These are phyloP conservation scores for Paramecium primaurelia DNA, from an alignment of 73 alveolate species.

Conservation along the genomic window DNA sequence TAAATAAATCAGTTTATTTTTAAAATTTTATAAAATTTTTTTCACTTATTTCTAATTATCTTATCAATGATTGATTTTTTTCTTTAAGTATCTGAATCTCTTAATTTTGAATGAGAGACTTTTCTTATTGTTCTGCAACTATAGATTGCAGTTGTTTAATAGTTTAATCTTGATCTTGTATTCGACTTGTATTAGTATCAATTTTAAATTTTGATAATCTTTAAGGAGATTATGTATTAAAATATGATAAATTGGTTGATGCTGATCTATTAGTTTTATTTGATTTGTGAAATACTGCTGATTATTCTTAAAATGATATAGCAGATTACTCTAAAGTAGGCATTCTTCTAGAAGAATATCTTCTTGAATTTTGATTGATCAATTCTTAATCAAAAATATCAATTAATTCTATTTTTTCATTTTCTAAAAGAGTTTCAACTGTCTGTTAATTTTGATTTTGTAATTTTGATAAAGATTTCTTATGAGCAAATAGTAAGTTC, in stretches of 20 bases:
- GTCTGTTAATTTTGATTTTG: neutral
- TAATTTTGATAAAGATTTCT: neutral
- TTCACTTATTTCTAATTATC: constrained; percentile 1
- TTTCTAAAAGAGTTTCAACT: constrained; percentile 15
- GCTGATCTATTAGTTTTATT: constrained; percentile 44
- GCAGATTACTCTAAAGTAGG: constrained; percentile 41
- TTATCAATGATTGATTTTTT: neutral
- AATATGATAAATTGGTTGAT: constrained; percentile 1
- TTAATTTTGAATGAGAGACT: neutral
- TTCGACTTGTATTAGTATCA: neutral
- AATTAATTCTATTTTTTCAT: neutral
- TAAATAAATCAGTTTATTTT: constrained; percentile 31
- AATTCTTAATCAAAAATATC: neutral
- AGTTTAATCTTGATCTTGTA: neutral
- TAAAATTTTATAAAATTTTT: neutral
- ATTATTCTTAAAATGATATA: constrained; percentile 20
- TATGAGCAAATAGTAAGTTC: neutral
- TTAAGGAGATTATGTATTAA: constrained; percentile 4
- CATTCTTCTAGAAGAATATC: neutral
- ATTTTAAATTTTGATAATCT: neutral
- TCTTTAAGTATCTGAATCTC: neutral
- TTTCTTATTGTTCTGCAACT: neutral
- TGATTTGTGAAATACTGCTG: constrained; percentile 35
- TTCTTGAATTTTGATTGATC: neutral
- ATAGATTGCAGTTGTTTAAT: neutral